Evolutionary conservation across 179 eudicot genomes (phyloP).

Genomic region (Monotropa hypopitys): DNA sequence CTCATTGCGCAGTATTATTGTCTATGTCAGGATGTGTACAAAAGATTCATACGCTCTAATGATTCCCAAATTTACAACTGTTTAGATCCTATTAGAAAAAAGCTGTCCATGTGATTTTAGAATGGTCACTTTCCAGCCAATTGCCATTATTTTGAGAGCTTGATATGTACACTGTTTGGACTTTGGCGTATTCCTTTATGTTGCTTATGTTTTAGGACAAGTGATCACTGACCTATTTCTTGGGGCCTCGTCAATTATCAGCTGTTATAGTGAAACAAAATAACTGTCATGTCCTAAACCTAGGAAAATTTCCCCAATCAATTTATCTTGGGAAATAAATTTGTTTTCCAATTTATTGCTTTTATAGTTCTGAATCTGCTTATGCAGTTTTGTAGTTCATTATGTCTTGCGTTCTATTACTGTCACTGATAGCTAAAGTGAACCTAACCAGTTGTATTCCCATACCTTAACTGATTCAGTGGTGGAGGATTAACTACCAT

Average conservation of each 20-base stretch:
- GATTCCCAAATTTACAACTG: background rate
- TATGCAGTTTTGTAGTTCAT: background rate
- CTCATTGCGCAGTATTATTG: background rate
- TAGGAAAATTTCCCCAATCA: background rate
- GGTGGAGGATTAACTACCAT: constrained; percentile 98
- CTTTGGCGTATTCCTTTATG: background rate
- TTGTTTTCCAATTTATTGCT: background rate
- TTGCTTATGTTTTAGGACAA: background rate
- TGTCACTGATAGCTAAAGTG: constrained; percentile 1
- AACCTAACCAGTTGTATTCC: constrained; percentile 2
- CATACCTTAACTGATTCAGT: constrained; percentile 27
- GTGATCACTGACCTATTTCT: background rate
- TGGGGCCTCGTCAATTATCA: background rate
- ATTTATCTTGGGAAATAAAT: background rate
- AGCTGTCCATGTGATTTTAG: background rate
- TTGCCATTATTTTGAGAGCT: background rate
- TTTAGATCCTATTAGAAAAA: background rate
- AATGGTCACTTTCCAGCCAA: background rate
- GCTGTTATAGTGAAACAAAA: background rate
- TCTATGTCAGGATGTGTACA: background rate
- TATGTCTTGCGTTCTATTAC: background rate
- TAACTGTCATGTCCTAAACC: background rate
- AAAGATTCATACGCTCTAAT: background rate
- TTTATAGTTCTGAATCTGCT: background rate
- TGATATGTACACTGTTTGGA: background rate